Base-by-base conservation (phyloP, 2,329 filamentous ascomycete genomes). In the Trichoderma semiorbis region DNA sequence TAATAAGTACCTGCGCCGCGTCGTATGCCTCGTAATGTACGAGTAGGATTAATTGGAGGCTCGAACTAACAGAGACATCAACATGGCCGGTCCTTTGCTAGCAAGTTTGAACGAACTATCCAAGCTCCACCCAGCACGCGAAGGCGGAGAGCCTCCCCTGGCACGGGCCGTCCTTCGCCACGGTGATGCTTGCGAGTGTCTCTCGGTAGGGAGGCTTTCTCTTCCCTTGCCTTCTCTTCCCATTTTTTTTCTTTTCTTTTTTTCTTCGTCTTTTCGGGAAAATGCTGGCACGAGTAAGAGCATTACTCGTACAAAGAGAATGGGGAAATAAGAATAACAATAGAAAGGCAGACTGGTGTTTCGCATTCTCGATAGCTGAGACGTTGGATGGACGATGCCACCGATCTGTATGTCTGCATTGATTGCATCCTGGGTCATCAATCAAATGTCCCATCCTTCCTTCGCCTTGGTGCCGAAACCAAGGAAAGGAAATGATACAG, bases 111-210 rank as follows among this genome's bases (percentile, higher is more conserved):
- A 24, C 30, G 3, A 36, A 24, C 43, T 39, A 66, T 36, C 58
- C 34, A 1, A 32, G 30, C 66, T 61, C 66, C 66, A 69, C 66
- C 55, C 36, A 60, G 36, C 66, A 69, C 66, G 66, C 55, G 66
- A 60, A 69, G 55, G 66, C 66, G 66, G 66, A 50, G 36, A 69
- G 65, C 53, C 34, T 68, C 66, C 65, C 65, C 65, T 69, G 66
- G 66, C 66, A 69, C 66, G 66, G 66, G 66, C 66, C 66, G 66
- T 28, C 66, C 47, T 26, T 69, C 34, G 66, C 66, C 66, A 69
- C 36, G 66, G 55, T 43, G 34, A 43, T 43, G 24, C 32, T 58
- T 12, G 34, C 50, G 34, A 21, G 18, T 43, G 34, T 68, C 30
- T 30, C 18, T 18, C 24, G 53, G 24, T 53, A 39, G 18, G 30